Base-by-base conservation (phyloP, 495 filamentous ascomycete species). In the Aspergillus saccharolyticus region DNA sequence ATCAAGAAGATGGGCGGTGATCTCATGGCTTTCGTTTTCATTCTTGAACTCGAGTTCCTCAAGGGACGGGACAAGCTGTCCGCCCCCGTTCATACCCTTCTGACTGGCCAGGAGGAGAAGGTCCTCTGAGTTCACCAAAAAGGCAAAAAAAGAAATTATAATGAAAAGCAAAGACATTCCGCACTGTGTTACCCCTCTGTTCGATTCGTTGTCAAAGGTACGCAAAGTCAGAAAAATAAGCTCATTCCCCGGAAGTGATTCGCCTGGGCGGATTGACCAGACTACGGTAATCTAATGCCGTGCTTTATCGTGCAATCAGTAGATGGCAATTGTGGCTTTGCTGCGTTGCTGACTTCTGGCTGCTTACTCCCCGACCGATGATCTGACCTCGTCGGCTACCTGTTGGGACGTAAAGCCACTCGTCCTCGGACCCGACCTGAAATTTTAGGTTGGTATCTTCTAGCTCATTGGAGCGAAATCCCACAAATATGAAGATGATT, bases 41-140 rank as follows among this genome's bases (percentile, higher is more conserved):
- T 99, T 63, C 85, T 99, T 67, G 95, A 99, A 74, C 87, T 99
- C 57, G 89, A 91, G 64, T 93, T 96, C 77, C 83, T 99, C 49
- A 88, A 97, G 65, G 94, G 94, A 53, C 83, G 91, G 57, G 88
- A 89, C 47, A 93, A 94, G 80, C 85, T 99, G 60, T 82, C 84
- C 63, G 89, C 89, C 39, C 89, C 91, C 1, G 89, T 91, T 42
- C 83, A 88, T 74, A 96, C 93, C 25, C 83, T 99, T 39, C 80
- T 99, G 49, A 76, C 80, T 48, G 83, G 82, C 66, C 84, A 88
- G 67, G 69, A 70, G 57, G 60, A 62, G 43, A 68, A 68, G 52
- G 48, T 14, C 58, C 53, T 45, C 57, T 56, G 59, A 57, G 2
- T 39, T 12, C 4, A 39, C 7, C 5, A 39, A 6, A 2, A 5